Evolutionary conservation across 148 eudicot genomes (phyloP).

Genomic region (Pouteria glomerata): DNA sequence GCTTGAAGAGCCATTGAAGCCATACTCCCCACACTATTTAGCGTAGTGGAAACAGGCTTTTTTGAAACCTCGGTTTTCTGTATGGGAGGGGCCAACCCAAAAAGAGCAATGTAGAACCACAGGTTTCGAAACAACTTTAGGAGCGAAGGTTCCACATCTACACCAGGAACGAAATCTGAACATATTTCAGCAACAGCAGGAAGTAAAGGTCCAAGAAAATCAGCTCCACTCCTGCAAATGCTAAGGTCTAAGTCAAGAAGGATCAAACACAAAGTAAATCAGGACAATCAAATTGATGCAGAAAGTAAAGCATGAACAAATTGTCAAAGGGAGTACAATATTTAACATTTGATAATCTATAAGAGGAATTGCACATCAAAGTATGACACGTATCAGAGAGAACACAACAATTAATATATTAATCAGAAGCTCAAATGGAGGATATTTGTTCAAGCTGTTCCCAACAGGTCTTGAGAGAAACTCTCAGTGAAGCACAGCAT

Average conservation of each 20-base stretch:
- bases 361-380: neutral
- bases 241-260: slow-evolving; percentile 2
- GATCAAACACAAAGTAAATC: neutral
- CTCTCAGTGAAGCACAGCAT: too few species aligned
- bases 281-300: neutral
- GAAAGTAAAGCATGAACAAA: neutral
- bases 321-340: neutral
- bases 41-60: slow-evolving; percentile 62
- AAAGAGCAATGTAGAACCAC: slow-evolving; percentile 98
- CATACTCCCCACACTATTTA: slow-evolving; percentile 77
- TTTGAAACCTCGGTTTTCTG: slow-evolving; percentile 47
- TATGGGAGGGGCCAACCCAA: slow-evolving; percentile 96
- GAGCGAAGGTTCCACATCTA: slow-evolving; percentile 84
- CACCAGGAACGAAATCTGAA: slow-evolving; percentile 85
- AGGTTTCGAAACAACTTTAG: slow-evolving; percentile 89
- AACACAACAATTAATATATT: neutral
- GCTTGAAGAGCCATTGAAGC: slow-evolving; percentile 83
- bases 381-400: slow-evolving; percentile 2
- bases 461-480: too few species aligned
- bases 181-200: slow-evolving; percentile 98
- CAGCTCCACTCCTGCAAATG: slow-evolving; percentile 92
- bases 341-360: neutral
- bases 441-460: too few species aligned
- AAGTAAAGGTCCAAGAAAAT: slow-evolving; percentile 94
- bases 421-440: too few species aligned